Percentiles rank a stretch among this genome's conserved stretches.
phyloP scores from a whole-genome alignment of 2,329 filamentous ascomycete species.

The Aureobasidium lini region DNA sequence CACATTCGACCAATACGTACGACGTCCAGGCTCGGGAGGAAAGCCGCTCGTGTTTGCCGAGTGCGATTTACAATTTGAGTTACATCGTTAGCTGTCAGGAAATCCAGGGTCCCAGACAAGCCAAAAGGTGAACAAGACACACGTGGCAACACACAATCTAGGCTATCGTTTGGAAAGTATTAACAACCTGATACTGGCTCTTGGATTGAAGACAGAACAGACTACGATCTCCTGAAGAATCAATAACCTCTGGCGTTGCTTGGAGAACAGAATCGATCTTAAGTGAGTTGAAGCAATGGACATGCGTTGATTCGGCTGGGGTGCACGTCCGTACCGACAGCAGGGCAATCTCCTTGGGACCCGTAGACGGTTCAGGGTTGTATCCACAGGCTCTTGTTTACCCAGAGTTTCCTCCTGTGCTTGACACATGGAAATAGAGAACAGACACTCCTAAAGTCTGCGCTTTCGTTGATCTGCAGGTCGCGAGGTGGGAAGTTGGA shows the following conservation, averaged over 20 bases:
- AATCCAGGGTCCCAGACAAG: background rate
- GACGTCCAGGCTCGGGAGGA: background rate
- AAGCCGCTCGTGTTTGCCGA: background rate
- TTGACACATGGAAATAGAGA: slow-evolving; percentile 2
- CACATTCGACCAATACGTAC: background rate
- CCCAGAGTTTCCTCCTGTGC: background rate
- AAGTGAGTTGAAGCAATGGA: background rate
- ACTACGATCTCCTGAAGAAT: background rate
- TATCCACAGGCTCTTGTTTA: background rate
- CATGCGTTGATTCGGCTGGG: background rate
- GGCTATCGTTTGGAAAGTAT: background rate
- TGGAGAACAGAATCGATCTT: background rate
- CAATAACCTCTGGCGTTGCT: background rate
- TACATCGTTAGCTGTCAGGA: slow-evolving; percentile 1
- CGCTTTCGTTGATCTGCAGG: background rate
- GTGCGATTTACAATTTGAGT: background rate
- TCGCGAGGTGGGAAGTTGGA: no score
- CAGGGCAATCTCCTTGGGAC: slow-evolving; percentile 4
- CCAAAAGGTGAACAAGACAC: background rate
- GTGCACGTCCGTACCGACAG: slow-evolving; percentile 4
- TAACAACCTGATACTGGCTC: no score
- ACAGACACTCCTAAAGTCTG: background rate
- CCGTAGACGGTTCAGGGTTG: slow-evolving; percentile 9
- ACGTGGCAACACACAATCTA: background rate
- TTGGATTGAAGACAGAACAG: no score